Evolutionary conservation across 495 filamentous ascomycete genomes (phyloP).

Genomic region (Xylaria palmicola): DNA sequence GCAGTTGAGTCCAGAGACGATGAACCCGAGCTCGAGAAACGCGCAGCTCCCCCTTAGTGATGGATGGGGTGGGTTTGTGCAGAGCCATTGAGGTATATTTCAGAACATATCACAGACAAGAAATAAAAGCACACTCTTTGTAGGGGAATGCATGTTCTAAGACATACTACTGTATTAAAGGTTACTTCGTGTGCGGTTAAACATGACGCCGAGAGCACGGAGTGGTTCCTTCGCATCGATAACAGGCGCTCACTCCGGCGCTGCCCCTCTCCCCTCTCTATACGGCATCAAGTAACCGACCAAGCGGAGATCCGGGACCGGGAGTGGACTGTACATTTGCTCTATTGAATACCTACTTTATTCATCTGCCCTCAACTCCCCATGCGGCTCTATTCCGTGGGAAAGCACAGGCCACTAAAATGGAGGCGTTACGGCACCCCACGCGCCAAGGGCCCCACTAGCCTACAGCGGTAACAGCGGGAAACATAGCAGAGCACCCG

Average conservation of each 20-base stretch:
- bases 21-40: background rate
- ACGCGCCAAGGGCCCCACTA: background rate
- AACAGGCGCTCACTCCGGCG: background rate
- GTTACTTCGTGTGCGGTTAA: background rate
- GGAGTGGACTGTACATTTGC: background rate
- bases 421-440: background rate
- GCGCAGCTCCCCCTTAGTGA: background rate
- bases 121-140: background rate
- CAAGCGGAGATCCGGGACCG: slow-evolving; percentile 3
- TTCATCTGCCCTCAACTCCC: background rate
- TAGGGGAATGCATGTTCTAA: background rate
- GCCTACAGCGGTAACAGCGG: slow-evolving; percentile 1
- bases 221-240: background rate
- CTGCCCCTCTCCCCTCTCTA: background rate
- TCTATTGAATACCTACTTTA: background rate
- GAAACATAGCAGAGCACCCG: background rate
- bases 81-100: background rate
- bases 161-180: background rate
- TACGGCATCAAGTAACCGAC: background rate
- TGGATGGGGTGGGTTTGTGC: background rate
- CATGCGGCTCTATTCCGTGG: slow-evolving; percentile 5
- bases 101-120: too few species aligned
- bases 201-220: slow-evolving; percentile 2
- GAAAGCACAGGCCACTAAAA: slow-evolving; percentile 4
- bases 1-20: background rate